Conservation (phyloP, 169 alveolate genomes). For the Plasmodium fragile region DNA sequence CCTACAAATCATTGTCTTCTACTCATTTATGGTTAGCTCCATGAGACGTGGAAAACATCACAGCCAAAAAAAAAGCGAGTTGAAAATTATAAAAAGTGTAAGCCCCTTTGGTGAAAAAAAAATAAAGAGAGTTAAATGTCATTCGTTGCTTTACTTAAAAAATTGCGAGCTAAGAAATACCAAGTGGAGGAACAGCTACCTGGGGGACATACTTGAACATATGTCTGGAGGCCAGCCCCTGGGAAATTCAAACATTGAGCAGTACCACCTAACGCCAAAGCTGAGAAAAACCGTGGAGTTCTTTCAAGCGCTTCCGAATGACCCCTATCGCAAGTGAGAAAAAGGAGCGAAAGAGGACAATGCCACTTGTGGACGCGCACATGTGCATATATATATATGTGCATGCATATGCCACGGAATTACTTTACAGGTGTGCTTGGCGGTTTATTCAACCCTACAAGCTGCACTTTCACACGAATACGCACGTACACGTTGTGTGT, state of each 20-base stretch:
- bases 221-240: conserved; percentile 41
- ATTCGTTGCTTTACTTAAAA: conserved; percentile 29
- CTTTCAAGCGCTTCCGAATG: conserved; percentile 43
- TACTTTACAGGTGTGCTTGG: not conserved
- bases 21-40: conserved; percentile 24
- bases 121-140: conserved; percentile 1
- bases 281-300: conserved; percentile 65
- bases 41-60: conserved; percentile 22
- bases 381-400: not conserved
- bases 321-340: conserved; percentile 50
- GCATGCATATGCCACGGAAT: not conserved
- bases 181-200: not conserved
- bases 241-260: conserved; percentile 46
- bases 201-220: conserved; percentile 24
- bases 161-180: conserved; percentile 18
- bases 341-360: not conserved
- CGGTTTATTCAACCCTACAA: not conserved
- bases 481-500: not conserved
- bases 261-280: conserved; percentile 70
- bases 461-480: not conserved
- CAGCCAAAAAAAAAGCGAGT: not conserved
- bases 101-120: conserved; percentile 7
- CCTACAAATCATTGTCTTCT: conserved; percentile 35
- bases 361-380: not conserved
- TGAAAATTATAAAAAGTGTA: not conserved